Percentiles rank a stretch among this genome's conserved stretches.
phyloP scores from a whole-genome alignment of 345 rosid species.

The Eutrema yunnanense region DNA sequence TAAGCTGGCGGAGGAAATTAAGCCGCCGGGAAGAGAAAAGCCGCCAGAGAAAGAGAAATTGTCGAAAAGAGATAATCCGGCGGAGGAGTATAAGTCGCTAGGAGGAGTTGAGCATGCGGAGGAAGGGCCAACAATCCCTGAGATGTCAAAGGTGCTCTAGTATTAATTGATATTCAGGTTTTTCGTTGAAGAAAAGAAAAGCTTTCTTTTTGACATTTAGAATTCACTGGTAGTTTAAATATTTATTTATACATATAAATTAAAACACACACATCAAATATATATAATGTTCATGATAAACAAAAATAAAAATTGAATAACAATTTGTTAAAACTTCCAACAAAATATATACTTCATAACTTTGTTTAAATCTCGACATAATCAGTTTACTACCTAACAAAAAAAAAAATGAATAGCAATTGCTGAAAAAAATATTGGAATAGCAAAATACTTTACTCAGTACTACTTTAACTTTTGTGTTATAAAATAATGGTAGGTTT shows the following conservation, averaged over 20 bases:
- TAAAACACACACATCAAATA: too few species aligned
- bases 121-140: neutral
- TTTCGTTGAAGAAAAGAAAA: neutral
- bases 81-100: neutral
- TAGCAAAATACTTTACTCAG: neutral
- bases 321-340: too few species aligned
- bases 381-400: too few species aligned
- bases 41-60: neutral
- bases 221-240: neutral
- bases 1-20: neutral
- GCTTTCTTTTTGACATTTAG: neutral
- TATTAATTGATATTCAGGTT: neutral
- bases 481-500: slow-evolving; percentile 7
- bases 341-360: too few species aligned
- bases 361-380: too few species aligned
- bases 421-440: neutral
- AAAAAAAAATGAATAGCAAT: too few species aligned
- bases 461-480: neutral
- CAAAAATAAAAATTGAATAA: too few species aligned
- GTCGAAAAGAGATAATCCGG: neutral
- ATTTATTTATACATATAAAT: too few species aligned
- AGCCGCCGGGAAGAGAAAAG: neutral
- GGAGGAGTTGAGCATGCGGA: neutral
- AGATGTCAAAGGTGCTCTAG: slow-evolving; percentile 17
- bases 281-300: too few species aligned